Conservation (phyloP, 2,329 filamentous ascomycete species). For the Ilyonectria destructans region DNA sequence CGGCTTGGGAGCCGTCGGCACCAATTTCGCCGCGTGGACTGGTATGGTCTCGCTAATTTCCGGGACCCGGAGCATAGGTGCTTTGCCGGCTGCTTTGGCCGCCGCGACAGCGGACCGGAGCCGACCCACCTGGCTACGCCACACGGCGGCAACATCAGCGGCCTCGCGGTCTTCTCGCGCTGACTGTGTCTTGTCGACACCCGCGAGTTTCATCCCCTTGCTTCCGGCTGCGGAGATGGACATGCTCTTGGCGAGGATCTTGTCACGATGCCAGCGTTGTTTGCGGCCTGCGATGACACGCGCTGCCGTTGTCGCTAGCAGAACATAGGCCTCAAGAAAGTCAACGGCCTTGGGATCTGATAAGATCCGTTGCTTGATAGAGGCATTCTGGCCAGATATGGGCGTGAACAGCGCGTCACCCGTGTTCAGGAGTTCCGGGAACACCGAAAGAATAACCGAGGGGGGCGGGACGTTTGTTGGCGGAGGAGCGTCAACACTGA, state of each 20-base stretch:
- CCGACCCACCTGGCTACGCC: conserved; percentile 83
- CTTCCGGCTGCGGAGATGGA: conserved; percentile 84
- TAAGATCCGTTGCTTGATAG: conserved; percentile 75
- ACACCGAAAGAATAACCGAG: conserved; percentile 83
- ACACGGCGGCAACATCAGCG: conserved; percentile 81
- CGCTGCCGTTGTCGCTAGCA: conserved; percentile 78
- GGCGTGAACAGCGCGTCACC: conserved; percentile 79
- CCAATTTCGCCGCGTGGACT: conserved; percentile 80
- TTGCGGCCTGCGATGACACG: conserved; percentile 89
- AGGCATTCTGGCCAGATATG: conserved; percentile 71
- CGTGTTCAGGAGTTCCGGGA: conserved; percentile 79
- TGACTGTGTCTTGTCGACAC: conserved; percentile 87
- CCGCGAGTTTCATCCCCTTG: conserved; percentile 92
- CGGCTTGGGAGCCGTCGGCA: conserved; percentile 79
- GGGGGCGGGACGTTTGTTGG: conserved; percentile 93
- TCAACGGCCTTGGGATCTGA: conserved; percentile 73
- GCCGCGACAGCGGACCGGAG: conserved; percentile 81
- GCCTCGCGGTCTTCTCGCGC: conserved; percentile 89
- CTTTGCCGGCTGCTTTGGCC: conserved; percentile 73
- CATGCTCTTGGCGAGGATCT: conserved; percentile 88
- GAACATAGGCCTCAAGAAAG: conserved; percentile 78
- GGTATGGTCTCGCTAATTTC: conserved; percentile 80
- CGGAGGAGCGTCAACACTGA: conserved; percentile 63
- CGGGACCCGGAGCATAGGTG: conserved; percentile 71
- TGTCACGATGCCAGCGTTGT: conserved; percentile 92